These are phyloP conservation scores for Citrus unshiu DNA, from an alignment of 345 rosid genomes.

Conservation along the genomic window DNA sequence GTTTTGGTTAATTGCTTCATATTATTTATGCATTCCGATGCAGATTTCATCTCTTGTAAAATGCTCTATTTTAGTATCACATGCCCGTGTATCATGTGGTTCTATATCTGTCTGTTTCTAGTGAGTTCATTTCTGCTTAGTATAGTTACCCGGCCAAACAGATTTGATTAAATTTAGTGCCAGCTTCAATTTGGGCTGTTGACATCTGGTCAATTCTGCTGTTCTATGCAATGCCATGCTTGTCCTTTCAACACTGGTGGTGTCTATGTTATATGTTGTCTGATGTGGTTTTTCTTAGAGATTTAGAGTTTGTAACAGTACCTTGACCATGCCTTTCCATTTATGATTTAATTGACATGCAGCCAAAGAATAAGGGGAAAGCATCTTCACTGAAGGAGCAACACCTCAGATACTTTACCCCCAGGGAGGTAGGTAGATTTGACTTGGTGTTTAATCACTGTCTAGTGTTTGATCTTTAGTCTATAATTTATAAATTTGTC, in stretches of 20 bases:
- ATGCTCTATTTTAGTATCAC: neutral
- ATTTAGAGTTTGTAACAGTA: neutral
- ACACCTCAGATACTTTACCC: constrained; percentile 86
- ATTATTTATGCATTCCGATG: neutral
- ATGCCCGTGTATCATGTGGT: neutral
- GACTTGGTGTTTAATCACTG: neutral
- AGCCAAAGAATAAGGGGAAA: constrained; percentile 65
- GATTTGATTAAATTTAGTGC: neutral
- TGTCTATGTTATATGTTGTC: neutral
- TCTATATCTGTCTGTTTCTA: neutral
- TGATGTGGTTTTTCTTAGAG: neutral
- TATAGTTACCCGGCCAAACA: neutral
- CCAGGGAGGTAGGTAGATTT: constrained; percentile 59
- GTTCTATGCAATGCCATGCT: neutral
- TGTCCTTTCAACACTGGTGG: neutral
- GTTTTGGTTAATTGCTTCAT: neutral
- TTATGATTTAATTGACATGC: constrained; percentile 23
- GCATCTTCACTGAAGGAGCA: constrained; percentile 59
- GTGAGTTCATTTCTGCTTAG: neutral
- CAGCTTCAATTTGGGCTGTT: neutral
- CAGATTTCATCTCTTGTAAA: neutral
- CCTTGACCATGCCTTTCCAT: neutral
- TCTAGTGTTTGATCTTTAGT: constrained; percentile 1
- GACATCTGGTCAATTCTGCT: neutral
- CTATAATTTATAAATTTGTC: neutral